These are phyloP conservation scores for Suillus tomentosus DNA, from an alignment of 768 basidiomycete genomes.

Conservation along the genomic window DNA sequence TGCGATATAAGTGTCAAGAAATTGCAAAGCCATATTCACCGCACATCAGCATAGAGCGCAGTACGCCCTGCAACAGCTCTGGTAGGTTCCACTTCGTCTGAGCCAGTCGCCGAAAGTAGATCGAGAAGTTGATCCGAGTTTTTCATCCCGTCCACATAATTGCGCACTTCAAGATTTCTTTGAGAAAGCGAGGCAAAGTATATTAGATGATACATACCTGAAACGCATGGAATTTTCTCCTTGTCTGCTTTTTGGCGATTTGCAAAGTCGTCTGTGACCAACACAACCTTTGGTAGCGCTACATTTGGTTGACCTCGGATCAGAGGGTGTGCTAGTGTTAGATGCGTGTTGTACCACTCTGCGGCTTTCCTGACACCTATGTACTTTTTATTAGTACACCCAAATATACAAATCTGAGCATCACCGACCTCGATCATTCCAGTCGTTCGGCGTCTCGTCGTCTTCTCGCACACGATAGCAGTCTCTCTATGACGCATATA, in stretches of 20 bases:
- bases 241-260: conserved; percentile 77
- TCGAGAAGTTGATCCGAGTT: conserved; percentile 73
- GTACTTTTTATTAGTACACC: not conserved
- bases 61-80: conserved; percentile 53
- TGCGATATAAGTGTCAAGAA: conserved; percentile 4
- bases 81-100: conserved; percentile 66
- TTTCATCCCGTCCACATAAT: conserved; percentile 79
- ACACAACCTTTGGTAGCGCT: conserved; percentile 62
- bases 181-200: not conserved
- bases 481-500: conserved; percentile 58
- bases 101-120: conserved; percentile 70
- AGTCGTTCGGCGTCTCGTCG: conserved; percentile 86
- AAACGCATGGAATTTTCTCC: conserved; percentile 59
- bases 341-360: conserved; percentile 83
- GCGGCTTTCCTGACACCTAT: conserved; percentile 87
- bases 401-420: not conserved
- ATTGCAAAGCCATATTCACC: conserved; percentile 14
- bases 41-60: conserved; percentile 75
- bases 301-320: conserved; percentile 49
- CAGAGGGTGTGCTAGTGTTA: conserved; percentile 53
- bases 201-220: conserved; percentile 48
- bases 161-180: conserved; percentile 50
- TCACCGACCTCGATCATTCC: conserved; percentile 86
- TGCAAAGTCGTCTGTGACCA: conserved; percentile 88
- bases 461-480: conserved; percentile 73